Evolutionary conservation across 2,329 filamentous ascomycete genomes (phyloP).

Genomic region (Dactylella cylindrospora): DNA sequence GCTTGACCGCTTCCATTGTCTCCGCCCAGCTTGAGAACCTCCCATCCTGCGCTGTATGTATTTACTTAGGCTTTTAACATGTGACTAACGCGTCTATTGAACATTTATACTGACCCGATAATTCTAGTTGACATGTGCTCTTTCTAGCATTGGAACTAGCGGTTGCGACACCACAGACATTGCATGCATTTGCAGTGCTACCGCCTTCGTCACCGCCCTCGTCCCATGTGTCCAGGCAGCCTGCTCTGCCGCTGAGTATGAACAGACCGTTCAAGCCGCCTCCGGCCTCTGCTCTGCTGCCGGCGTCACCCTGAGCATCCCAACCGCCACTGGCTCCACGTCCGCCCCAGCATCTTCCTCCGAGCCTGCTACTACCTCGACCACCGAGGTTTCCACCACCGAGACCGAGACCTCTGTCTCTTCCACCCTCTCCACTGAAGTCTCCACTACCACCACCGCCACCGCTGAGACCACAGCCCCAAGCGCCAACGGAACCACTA

Average conservation of each 20-base stretch:
- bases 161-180: conserved; percentile 54
- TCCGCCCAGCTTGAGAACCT: conserved; percentile 51
- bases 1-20: conserved; percentile 58
- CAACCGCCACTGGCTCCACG: conserved; percentile 12
- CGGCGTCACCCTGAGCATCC: conserved; percentile 47
- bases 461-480: conserved; percentile 6
- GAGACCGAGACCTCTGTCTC: not conserved
- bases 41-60: conserved; percentile 59
- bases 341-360: conserved; percentile 43
- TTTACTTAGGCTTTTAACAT: not conserved
- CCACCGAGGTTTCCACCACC: conserved; percentile 3
- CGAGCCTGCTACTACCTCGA: not conserved
- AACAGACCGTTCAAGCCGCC: conserved; percentile 45
- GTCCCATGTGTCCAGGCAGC: conserved; percentile 57
- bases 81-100: not conserved
- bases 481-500: not conserved
- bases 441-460: not conserved
- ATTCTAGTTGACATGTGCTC: conserved; percentile 52
- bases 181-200: conserved; percentile 57
- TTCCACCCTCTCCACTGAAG: not conserved
- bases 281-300: conserved; percentile 31
- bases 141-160: conserved; percentile 52
- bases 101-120: no score
- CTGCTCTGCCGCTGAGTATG: conserved; percentile 55
- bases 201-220: conserved; percentile 56